Evolutionary conservation across 257 asterid genomes (phyloP).

Genomic region (Euphrasia confusa): DNA sequence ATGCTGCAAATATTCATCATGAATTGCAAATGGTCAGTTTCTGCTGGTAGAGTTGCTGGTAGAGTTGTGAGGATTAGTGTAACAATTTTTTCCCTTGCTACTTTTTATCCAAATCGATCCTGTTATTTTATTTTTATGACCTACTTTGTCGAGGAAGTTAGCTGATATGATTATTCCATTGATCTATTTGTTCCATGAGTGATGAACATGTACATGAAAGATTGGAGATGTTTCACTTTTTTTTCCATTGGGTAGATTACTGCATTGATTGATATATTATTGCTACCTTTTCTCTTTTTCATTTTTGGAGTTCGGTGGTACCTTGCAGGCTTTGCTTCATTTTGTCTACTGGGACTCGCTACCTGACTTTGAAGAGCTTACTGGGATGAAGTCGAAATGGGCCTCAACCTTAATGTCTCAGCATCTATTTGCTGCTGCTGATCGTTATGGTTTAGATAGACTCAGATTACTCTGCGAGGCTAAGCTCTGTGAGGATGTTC

Average conservation of each 20-base stretch:
- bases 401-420: slow-evolving; percentile 95
- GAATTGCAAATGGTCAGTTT: slow-evolving; percentile 2
- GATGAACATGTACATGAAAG: background rate
- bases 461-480: slow-evolving; percentile 86
- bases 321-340: slow-evolving; percentile 77
- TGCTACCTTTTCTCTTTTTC: background rate
- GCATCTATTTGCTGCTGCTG: slow-evolving; percentile 97
- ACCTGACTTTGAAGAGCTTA: slow-evolving; percentile 83
- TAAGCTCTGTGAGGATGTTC: slow-evolving; percentile 67
- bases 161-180: slow-evolving; percentile 7
- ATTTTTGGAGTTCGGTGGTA: background rate
- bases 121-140: background rate
- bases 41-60: background rate
- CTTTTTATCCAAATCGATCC: slow-evolving; percentile 7
- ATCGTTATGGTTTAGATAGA: slow-evolving; percentile 85
- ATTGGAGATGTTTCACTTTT: background rate
- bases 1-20: slow-evolving; percentile 2
- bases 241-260: slow-evolving; percentile 10
- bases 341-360: slow-evolving; percentile 85
- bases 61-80: background rate
- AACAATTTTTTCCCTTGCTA: background rate
- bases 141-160: slow-evolving; percentile 9
- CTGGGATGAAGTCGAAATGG: slow-evolving; percentile 72
- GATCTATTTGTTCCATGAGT: slow-evolving; percentile 17
- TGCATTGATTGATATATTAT: background rate